Percentiles rank a stretch among this genome's conserved stretches.
Evolutionary conservation across 148 eudicot genomes (phyloP).

Genomic region (Cornus controversa): DNA sequence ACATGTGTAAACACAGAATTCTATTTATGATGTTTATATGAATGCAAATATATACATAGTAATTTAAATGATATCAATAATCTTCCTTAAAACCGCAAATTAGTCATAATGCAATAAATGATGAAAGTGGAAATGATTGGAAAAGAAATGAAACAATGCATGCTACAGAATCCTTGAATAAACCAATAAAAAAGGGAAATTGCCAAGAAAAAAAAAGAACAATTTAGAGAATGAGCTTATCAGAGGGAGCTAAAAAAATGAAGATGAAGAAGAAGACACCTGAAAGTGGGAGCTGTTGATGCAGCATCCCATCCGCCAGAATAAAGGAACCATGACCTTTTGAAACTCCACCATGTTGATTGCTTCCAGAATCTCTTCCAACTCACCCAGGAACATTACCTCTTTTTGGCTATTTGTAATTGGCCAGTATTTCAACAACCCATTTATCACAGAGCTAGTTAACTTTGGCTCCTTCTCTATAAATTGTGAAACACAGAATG

Average conservation of each 20-base stretch:
- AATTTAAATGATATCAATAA: not conserved
- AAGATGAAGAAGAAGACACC: conserved; percentile 35
- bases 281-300: conserved; percentile 91
- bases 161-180: not conserved
- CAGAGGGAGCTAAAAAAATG: not conserved
- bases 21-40: too few relatives aligned
- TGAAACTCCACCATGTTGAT: conserved; percentile 84
- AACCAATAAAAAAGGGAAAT: not conserved
- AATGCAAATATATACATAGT: not conserved
- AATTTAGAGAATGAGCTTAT: not conserved
- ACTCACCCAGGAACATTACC: conserved; percentile 82
- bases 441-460: conserved; percentile 71
- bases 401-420: conserved; percentile 91
- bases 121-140: not conserved
- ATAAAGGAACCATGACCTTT: conserved; percentile 78
- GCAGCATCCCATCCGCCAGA: conserved; percentile 80
- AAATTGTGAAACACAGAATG: conserved; percentile 80
- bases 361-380: conserved; percentile 87
- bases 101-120: not conserved
- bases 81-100: not conserved
- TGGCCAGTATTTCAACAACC: conserved; percentile 92
- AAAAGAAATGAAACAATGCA: not conserved
- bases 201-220: not conserved
- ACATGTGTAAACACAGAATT: too few relatives aligned
- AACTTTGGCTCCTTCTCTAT: conserved; percentile 90